Conservation (phyloP, 768 basidiomycete genomes). For the Pulveroboletus ravenelii region DNA sequence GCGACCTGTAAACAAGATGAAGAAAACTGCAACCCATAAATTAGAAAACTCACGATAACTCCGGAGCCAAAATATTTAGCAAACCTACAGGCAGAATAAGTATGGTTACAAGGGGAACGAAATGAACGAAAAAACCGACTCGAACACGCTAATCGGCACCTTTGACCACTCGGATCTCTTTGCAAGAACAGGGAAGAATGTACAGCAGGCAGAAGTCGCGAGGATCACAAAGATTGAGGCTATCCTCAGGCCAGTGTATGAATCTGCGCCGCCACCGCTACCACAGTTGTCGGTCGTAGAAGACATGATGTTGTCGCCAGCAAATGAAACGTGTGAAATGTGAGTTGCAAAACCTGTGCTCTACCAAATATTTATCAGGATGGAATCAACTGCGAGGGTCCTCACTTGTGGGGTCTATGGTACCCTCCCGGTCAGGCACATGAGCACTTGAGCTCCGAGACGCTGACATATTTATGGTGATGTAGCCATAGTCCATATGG, state of each 20-base stretch:
- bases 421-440: conserved; percentile 22
- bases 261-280: conserved; percentile 46
- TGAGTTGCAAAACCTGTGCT: background rate
- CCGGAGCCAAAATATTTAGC: conserved; percentile 91
- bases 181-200: conserved; percentile 69
- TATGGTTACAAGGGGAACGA: background rate
- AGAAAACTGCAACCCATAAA: background rate
- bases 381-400: conserved; percentile 24
- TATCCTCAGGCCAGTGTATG: conserved; percentile 52
- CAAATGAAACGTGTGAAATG: background rate
- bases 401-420: conserved; percentile 7
- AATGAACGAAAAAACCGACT: conserved; percentile 44
- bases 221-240: conserved; percentile 75
- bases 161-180: conserved; percentile 45
- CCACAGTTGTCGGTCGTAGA: conserved; percentile 37
- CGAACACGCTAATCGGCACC: conserved; percentile 43
- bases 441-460: background rate
- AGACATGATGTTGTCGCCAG: conserved; percentile 18
- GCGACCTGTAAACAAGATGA: conserved; percentile 54
- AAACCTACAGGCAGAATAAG: conserved; percentile 44
- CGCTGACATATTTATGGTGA: background rate
- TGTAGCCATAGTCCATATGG: background rate
- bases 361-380: background rate
- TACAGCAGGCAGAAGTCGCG: conserved; percentile 51
- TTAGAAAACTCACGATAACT: conserved; percentile 57